These are phyloP conservation scores for Penicillium sp. DNA, from an alignment of 2,329 filamentous ascomycete genomes.

Conservation along the genomic window DNA sequence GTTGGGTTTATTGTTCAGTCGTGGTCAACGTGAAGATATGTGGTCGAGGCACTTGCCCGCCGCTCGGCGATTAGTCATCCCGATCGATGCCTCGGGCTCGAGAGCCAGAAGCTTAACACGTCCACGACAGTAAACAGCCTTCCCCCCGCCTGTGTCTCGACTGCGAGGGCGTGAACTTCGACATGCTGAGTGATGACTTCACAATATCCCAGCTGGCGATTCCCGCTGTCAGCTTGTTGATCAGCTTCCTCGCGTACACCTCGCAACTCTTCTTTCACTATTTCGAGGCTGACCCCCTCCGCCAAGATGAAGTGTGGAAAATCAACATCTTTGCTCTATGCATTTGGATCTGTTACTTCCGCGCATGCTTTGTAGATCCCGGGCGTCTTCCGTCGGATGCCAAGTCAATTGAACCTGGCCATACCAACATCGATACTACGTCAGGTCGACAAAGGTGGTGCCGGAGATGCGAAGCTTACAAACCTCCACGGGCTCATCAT, in stretches of 20 bases:
- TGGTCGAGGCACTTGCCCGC: background rate
- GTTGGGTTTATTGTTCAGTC: background rate
- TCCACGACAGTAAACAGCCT: conserved; percentile 1
- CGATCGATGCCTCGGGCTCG: background rate
- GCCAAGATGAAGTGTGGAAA: conserved; percentile 50
- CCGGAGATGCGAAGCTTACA: conserved; percentile 61
- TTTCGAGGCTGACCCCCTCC: conserved; percentile 58
- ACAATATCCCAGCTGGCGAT: conserved; percentile 50
- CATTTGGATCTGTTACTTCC: conserved; percentile 61
- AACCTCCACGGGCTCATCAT: conserved; percentile 66
- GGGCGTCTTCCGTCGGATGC: conserved; percentile 55
- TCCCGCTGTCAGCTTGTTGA: conserved; percentile 56
- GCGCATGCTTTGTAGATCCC: conserved; percentile 62
- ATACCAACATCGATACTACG: conserved; percentile 23
- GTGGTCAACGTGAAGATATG: background rate
- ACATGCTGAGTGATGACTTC: conserved; percentile 30
- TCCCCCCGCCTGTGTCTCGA: background rate
- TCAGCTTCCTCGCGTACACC: conserved; percentile 60
- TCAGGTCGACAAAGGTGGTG: conserved; percentile 56
- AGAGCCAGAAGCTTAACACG: conserved; percentile 20
- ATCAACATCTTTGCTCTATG: conserved; percentile 59
- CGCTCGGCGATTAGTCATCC: conserved; percentile 20
- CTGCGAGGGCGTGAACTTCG: conserved; percentile 12
- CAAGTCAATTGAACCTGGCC: conserved; percentile 23
- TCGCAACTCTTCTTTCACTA: conserved; percentile 60